Base-by-base conservation (phyloP, 257 asterid species). In the Galeopsis tetrahit region DNA sequence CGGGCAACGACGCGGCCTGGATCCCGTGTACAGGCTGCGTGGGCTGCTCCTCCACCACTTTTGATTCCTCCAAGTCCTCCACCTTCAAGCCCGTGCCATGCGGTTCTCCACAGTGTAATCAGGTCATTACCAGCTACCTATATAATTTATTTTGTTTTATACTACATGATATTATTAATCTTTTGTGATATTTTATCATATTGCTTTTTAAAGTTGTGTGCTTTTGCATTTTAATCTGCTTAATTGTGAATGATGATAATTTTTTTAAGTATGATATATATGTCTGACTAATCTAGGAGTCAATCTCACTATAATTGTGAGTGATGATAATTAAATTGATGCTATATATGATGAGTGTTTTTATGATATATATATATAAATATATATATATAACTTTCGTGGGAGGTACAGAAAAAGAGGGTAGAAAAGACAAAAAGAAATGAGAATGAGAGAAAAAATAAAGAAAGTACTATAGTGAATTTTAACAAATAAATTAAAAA, bases 1-100 rank as follows among this genome's bases (percentile, higher is more conserved):
- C 90, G 28, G 83, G 95, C 76, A 88, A 80, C 61, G 96, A 88
- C 49, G 89, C 84, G 36, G 90, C 88, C 33, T 93, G 96, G 98
- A 68, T 93, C 4, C 97, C 96, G 0, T 90, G 96, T 71, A 34
- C 75, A 42, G 93, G 91, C 31, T 89, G 97, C 69, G 55, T 67
- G 13, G 98, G 98, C 5, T 93, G 96, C 75, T 63, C 91, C 43
- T 59, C 91, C 10, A 44, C 89, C 5, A 36, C 84, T 10, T 82
- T 79, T 58, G 80, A 75, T 9, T 73, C 80, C 7, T 46, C 71
- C 14, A 83, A 88, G 66, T 93, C 98, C 13, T 55, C 90, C 75
- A 83, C 95, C n/a, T 87, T 73, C 82, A 81, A 69, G 61, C 70
- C 79, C 2, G 69, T 93, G 13, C 80, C 67, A n/a, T 93, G 98